Evolutionary conservation across 2,329 filamentous ascomycete genomes (phyloP).

Genomic region (Pseudopyrenochaeta lycopersici): DNA sequence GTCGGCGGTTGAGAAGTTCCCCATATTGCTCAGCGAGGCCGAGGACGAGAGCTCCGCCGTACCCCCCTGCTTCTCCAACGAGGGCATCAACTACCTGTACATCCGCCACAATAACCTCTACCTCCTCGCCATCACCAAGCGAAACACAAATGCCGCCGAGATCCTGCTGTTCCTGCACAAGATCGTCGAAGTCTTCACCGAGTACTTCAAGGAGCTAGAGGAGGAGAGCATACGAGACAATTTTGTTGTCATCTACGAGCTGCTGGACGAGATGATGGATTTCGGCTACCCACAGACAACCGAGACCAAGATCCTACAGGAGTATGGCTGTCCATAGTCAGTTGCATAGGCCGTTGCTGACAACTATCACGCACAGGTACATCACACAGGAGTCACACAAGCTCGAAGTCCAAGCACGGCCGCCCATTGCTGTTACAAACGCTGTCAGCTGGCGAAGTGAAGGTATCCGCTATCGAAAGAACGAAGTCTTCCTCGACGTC

Average conservation of each 20-base stretch:
- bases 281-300: slow-evolving; percentile 99
- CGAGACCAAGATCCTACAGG: slow-evolving; percentile 97
- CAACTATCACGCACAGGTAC: slow-evolving; percentile 62
- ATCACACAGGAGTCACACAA: slow-evolving; percentile 99
- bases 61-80: slow-evolving; percentile 96
- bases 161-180: slow-evolving; percentile 98
- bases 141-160: slow-evolving; percentile 98
- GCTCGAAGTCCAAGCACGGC: slow-evolving; percentile 93
- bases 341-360: neutral
- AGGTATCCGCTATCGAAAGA: slow-evolving; percentile 97
- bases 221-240: slow-evolving; percentile 99
- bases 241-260: slow-evolving; percentile 98
- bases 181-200: slow-evolving; percentile 97
- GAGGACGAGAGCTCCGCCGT: slow-evolving; percentile 99
- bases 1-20: slow-evolving; percentile 98
- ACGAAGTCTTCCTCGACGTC: slow-evolving; percentile 98
- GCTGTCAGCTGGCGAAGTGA: slow-evolving; percentile 98
- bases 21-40: slow-evolving; percentile 92
- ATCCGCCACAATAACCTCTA: slow-evolving; percentile 99
- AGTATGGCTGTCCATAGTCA: slow-evolving; percentile 58
- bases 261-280: slow-evolving; percentile 99
- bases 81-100: slow-evolving; percentile 99
- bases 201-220: slow-evolving; percentile 99
- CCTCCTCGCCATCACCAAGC: slow-evolving; percentile 95
- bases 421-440: slow-evolving; percentile 97